These are phyloP conservation scores for Auriscalpium orientale DNA, from an alignment of 768 basidiomycete species.

Conservation along the genomic window DNA sequence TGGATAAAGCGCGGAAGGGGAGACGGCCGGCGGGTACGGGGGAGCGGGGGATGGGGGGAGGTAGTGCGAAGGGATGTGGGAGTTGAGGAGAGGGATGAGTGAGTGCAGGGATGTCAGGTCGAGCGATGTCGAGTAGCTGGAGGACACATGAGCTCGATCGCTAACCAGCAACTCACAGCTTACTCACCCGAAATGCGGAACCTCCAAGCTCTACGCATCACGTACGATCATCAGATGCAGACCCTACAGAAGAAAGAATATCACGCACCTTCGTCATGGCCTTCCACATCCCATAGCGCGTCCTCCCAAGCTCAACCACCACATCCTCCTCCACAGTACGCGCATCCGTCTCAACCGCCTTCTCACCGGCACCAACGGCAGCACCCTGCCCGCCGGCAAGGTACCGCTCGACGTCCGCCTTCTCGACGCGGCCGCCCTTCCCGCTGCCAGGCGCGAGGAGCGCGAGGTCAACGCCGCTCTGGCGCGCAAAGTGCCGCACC, in stretches of 20 bases:
- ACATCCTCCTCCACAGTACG: constrained; percentile 32
- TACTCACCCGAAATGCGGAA: constrained; percentile 75
- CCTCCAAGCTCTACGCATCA: constrained; percentile 58
- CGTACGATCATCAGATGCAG: background rate
- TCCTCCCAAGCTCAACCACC: constrained; percentile 66
- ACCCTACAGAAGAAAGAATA: background rate
- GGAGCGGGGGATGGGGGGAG: constrained; percentile 33
- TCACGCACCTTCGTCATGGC: constrained; percentile 71
- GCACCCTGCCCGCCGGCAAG: constrained; percentile 27
- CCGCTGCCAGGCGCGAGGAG: constrained; percentile 61
- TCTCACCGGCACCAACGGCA: constrained; percentile 6
- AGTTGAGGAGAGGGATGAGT: constrained; percentile 55
- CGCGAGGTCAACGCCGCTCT: constrained; percentile 54
- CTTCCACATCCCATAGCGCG: constrained; percentile 82
- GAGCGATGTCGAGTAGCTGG: constrained; percentile 64
- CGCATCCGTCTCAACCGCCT: constrained; percentile 32
- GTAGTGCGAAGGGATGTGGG: constrained; percentile 58
- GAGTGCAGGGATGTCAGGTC: constrained; percentile 66
- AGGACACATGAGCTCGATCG: background rate
- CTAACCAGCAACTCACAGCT: background rate
- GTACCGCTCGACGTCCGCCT: constrained; percentile 61
- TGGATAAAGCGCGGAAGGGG: constrained; percentile 33
- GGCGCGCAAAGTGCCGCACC: constrained; percentile 68
- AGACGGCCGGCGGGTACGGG: constrained; percentile 27
- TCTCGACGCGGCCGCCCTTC: constrained; percentile 67